These are phyloP conservation scores for Penicillium sp. DNA, from an alignment of 2,329 filamentous ascomycete genomes.

Conservation along the genomic window DNA sequence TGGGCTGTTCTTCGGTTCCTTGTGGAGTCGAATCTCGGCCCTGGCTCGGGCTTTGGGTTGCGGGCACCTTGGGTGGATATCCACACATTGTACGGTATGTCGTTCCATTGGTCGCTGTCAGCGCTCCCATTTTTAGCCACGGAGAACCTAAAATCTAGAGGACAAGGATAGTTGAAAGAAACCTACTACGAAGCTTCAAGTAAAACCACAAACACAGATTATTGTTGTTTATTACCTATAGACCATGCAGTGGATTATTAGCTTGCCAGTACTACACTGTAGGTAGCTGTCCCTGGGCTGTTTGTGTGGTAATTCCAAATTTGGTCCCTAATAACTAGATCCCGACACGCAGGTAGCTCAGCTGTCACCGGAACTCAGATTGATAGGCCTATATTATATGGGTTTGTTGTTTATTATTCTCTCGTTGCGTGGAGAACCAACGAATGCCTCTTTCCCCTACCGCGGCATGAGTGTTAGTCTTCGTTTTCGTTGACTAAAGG, in stretches of 20 bases:
- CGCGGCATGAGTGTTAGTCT: background rate
- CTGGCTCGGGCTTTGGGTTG: constrained; percentile 4
- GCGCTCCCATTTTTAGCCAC: constrained; percentile 12
- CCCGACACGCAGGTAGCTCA: constrained; percentile 14
- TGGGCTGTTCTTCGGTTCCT: background rate
- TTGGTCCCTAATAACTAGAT: background rate
- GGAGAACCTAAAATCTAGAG: background rate
- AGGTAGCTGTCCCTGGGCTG: background rate
- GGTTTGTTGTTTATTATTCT: background rate
- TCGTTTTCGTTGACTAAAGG: background rate
- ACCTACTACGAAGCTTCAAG: background rate
- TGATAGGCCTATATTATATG: background rate
- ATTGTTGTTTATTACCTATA: background rate
- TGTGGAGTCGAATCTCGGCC: constrained; percentile 15
- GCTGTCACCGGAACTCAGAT: constrained; percentile 14
- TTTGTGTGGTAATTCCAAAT: background rate
- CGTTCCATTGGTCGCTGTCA: constrained; percentile 4
- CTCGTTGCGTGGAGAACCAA: background rate
- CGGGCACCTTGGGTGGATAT: constrained; percentile 10
- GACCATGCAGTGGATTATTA: background rate
- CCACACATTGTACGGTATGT: background rate
- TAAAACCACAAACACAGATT: no score
- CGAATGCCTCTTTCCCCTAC: background rate
- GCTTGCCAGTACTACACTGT: background rate
- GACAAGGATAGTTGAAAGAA: background rate